Evolutionary conservation across 192 early-diverging fungal species (phyloP), one percentile per base, ranked within the genome.

Genomic region (Coemansia sp.): DNA sequence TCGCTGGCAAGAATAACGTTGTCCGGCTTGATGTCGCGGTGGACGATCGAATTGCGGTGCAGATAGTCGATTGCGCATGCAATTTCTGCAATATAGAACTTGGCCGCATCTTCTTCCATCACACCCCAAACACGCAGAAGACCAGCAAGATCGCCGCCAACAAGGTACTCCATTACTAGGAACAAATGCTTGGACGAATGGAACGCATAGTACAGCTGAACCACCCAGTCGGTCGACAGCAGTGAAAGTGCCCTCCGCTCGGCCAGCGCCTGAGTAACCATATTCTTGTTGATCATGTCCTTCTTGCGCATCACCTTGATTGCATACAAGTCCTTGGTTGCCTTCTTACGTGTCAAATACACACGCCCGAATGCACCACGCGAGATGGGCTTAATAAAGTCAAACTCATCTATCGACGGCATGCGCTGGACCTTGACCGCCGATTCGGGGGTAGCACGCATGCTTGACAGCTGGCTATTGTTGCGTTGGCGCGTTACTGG

Each of bases 301-400:
- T 88, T 88, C 55, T 94, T 96, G 69, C 91, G 91, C 59, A 96
- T 69, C 7, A 94, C 88, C 75, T 96, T 96, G 59, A 95, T 93
- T 13, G 94, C 94, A 71, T 87, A 96, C 40, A 94, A 66, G 67
- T 95, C 93, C 61, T 85, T 83, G 2, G 92, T 95, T 5, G 89
- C 87, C 61, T 86, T 85, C 53, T 95, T 95, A 38, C 86, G 81
- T 8, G 91, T 88, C 34, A 95, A 69, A 55, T 92, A 94, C 49
- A 95, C 93, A 40, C 92, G 90, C 21, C 93, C 93, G 72, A 92
- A 96, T 10, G 93, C 93, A 14, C 93, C 93, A n/a, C 93, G 88
- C 62, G 91, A 93, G 50, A 96, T 93, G 4, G 90, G 91, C 81
- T 93, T 94, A 50, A 96, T 87, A 64, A 94, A 88, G 59, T 96